Percentiles rank a stretch among this genome's conserved stretches.
phyloP scores from a whole-genome alignment of 305 asterid genomes.

The Fraxinus ornus region DNA sequence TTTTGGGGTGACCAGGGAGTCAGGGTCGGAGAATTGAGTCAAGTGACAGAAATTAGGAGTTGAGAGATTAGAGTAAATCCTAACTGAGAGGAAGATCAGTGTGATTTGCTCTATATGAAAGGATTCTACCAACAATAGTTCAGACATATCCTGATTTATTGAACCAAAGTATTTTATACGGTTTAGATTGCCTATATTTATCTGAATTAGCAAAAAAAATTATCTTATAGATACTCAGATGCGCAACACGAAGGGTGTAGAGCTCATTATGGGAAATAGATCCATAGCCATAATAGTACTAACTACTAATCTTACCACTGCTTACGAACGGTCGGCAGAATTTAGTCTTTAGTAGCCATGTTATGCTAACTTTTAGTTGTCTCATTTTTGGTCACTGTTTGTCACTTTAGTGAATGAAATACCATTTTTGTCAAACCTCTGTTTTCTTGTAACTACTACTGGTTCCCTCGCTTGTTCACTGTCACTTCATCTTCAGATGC shows the following conservation, averaged over 20 bases:
- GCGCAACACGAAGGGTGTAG: neutral
- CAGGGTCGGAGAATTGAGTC: neutral
- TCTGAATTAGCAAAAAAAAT: neutral
- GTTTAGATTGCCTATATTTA: neutral
- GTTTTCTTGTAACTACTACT: neutral
- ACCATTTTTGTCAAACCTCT: neutral
- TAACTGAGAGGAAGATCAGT: neutral
- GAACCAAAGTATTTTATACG: neutral
- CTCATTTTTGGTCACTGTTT: neutral
- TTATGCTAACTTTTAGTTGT: neutral
- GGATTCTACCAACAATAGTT: neutral
- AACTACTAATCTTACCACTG: neutral
- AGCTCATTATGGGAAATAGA: neutral
- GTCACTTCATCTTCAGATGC: neutral
- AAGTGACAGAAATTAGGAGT: neutral
- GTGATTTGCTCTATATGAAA: neutral
- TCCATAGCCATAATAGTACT: neutral
- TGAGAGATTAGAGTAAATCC: neutral
- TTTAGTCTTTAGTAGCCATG: neutral
- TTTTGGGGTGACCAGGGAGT: neutral
- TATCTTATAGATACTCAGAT: neutral
- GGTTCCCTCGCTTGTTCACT: neutral
- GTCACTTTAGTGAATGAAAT: neutral
- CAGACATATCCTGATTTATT: neutral
- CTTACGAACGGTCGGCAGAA: neutral